Evolutionary conservation across 345 rosid species (phyloP), one percentile per base, ranked within the genome.

Genomic region (Hibiscus tridactylites): DNA sequence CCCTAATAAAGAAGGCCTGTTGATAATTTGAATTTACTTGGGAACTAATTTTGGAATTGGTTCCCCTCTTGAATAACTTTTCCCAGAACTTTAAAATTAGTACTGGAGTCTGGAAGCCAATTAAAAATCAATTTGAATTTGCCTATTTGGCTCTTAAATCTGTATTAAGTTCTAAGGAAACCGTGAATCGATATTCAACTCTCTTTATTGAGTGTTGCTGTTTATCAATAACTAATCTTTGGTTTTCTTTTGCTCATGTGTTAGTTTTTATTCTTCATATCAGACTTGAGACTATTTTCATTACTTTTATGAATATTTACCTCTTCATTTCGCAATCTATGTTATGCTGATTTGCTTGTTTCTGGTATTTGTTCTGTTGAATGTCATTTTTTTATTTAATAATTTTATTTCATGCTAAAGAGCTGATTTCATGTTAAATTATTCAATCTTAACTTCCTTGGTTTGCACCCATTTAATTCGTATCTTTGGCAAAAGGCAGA

Each of bases 401-500:
- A 52, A 52, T 16, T 52, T 52, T 6, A 53, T n/a, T 52, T 53
- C 3, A 17, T n/a, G 58, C 11, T 53, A 53, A 50, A 65, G 54
- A 24, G 12, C 17, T 11, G 31, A 44, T 65, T 65, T 21, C 12
- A 46, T 66, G 37, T 66, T 46, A 24, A 46, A 12, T 65, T 26
- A 2, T 68, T 3, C 16, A 58, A 11, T 50, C 6, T 26, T 46
- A 11, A 72, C 26, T 83, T 76, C 81, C 79, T 81, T 52, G 15
- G 54, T 78, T 54, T 73, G 71, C 60, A 49, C 72, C 83, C 68
- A 75, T 83, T 84, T 83, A 82, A 85, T 84, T 87, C 19, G 74
- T 78, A 52, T 83, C 89, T 79, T 88, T 89, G 88, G 84, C 86
- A 86, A 92, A 90, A 96, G 99, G 98, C 98, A 96, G 99, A 92